phyloP scores from a whole-genome alignment of 768 basidiomycete species.

The Cystofilobasidium capitatum region DNA sequence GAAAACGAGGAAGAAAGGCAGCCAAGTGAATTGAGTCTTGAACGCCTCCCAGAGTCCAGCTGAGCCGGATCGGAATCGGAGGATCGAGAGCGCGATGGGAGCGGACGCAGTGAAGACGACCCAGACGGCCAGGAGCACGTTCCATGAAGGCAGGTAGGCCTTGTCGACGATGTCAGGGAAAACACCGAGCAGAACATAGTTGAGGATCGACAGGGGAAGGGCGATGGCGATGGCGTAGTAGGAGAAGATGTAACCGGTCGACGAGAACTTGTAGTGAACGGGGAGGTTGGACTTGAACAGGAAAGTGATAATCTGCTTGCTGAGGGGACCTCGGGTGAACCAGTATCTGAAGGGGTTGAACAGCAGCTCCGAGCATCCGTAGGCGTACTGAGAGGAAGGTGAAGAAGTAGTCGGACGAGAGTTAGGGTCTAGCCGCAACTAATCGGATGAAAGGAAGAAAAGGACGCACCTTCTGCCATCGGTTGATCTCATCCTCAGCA shows the following conservation, averaged over 20 bases:
- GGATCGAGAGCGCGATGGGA: conserved; percentile 22
- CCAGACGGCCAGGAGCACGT: conserved; percentile 1
- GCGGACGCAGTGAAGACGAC: conserved; percentile 7
- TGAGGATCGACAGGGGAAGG: conserved; percentile 4
- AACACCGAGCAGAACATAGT: conserved; percentile 31
- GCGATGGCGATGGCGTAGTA: conserved; percentile 11
- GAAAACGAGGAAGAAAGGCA: conserved; percentile 6
- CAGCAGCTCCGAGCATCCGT: conserved; percentile 63
- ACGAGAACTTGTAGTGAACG: conserved; percentile 49
- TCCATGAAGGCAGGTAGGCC: not conserved
- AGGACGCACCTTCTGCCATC: conserved; percentile 94
- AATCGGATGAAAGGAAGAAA: not conserved
- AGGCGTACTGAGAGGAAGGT: too few species aligned
- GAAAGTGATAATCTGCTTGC: conserved; percentile 39
- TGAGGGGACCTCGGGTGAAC: conserved; percentile 72
- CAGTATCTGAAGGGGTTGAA: conserved; percentile 50
- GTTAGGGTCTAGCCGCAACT: not conserved
- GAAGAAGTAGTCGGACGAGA: not conserved
- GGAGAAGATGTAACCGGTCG: conserved; percentile 44
- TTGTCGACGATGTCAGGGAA: conserved; percentile 31
- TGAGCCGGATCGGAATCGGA: conserved; percentile 36
- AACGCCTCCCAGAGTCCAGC: conserved; percentile 33
- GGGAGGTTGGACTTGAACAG: conserved; percentile 42
- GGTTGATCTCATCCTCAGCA: conserved; percentile 76
- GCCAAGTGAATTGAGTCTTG: conserved; percentile 36